These are phyloP conservation scores for Cicer cuneatum DNA, from an alignment of 306 rosid species.

Conservation along the genomic window DNA sequence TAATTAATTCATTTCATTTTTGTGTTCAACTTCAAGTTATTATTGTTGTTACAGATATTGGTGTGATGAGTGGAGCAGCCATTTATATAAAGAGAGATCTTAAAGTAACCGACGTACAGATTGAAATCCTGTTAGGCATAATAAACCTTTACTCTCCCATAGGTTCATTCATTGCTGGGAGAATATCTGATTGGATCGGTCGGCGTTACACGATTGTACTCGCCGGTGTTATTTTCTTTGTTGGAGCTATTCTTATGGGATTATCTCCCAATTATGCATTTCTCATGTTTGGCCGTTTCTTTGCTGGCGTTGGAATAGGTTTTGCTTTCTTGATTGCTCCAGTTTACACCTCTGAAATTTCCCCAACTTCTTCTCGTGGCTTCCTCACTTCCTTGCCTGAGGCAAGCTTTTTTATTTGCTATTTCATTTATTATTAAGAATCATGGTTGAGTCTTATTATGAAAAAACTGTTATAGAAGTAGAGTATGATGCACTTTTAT, in stretches of 20 bases:
- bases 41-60: conserved; percentile 71
- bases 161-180: conserved; percentile 69
- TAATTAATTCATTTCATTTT: too few relatives aligned
- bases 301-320: conserved; percentile 79
- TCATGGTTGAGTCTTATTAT: too few relatives aligned
- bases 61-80: conserved; percentile 86
- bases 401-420: conserved; percentile 39
- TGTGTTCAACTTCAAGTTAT: too few relatives aligned
- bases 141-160: conserved; percentile 65
- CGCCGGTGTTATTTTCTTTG: conserved; percentile 66
- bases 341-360: conserved; percentile 73
- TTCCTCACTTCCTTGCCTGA: conserved; percentile 79
- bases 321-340: conserved; percentile 82
- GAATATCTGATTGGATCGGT: conserved; percentile 85
- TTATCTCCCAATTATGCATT: conserved; percentile 74
- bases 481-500: too few relatives aligned
- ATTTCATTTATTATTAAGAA: too few relatives aligned
- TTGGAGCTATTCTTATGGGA: conserved; percentile 83
- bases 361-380: conserved; percentile 82
- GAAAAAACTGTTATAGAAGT: too few relatives aligned
- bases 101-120: conserved; percentile 48
- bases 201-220: conserved; percentile 78
- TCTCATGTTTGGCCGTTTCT: conserved; percentile 82
- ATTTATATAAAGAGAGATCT: conserved; percentile 61
- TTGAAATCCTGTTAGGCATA: conserved; percentile 66